phyloP scores from a whole-genome alignment of 495 filamentous ascomycete species.

The Baudoinia panamericana region DNA sequence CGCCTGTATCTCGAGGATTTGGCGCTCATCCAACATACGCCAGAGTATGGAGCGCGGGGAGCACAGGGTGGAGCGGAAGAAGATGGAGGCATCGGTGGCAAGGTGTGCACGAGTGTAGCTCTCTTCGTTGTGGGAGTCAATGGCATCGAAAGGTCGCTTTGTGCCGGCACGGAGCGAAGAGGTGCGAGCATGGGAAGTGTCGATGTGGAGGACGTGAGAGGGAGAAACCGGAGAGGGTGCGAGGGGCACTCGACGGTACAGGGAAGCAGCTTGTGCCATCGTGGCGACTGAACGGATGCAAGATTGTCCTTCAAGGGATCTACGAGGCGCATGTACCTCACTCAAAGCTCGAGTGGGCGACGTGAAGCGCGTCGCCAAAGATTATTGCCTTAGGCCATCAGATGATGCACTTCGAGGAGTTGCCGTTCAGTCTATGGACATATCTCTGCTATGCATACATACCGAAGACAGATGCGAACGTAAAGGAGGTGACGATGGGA shows the following conservation, averaged over 20 bases:
- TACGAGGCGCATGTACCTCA: no score
- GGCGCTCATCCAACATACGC: constrained; percentile 71
- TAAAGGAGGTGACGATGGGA: no score
- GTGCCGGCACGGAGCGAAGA: constrained; percentile 24
- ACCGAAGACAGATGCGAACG: no score
- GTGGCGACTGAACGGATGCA: not conserved
- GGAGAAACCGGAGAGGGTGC: constrained; percentile 62
- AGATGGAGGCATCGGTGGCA: constrained; percentile 68
- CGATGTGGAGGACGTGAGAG: constrained; percentile 63
- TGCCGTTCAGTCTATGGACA: no score
- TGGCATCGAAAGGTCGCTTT: constrained; percentile 31
- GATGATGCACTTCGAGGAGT: no score
- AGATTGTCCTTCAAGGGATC: not conserved
- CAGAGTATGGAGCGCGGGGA: constrained; percentile 80
- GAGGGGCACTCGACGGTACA: constrained; percentile 79
- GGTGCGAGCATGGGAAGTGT: constrained; percentile 30
- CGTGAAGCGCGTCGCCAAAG: no score
- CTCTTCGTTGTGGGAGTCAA: constrained; percentile 54
- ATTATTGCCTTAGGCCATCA: no score
- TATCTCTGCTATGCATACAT: no score
- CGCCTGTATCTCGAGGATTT: constrained; percentile 66
- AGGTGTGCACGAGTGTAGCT: constrained; percentile 56
- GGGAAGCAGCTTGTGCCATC: constrained; percentile 25
- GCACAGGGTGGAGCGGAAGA: constrained; percentile 59
- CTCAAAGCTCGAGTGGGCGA: no score